Evolutionary conservation across 148 eudicot genomes (phyloP), one percentile per base, ranked within the genome.

Genomic region (Simmondsia chinensis): DNA sequence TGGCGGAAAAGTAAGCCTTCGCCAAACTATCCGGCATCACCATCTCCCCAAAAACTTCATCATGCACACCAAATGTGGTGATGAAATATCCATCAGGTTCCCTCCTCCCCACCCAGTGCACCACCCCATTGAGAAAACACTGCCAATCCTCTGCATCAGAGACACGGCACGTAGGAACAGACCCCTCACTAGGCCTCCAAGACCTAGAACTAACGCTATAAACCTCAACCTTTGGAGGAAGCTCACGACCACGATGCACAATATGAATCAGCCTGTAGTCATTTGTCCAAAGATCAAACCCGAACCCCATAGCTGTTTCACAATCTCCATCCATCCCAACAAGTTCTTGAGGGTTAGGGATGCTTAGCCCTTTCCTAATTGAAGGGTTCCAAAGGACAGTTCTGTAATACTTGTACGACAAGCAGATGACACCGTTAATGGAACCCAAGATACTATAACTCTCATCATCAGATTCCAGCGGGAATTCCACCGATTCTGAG

Each of bases 231-330:
- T 27, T 4, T 7, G 37, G 32, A 20, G 48, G 59, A 7, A 8
- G 1, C 5, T 0, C 6, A 2, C 0, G 3, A 7, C 7, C n/a
- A n/a, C 4, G 22, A 16, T 42, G 9, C 13, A 34, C 31, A n/a
- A 52, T 21, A 9, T 46, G 31, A 26, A 52, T 35, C 3, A 39
- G 25, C 25, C 42, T 54, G 40, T 28, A 54, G 31, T 54, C 59
- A 23, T 54, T 42, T 6, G 39, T 21, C 15, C 12, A 2, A 12
- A 35, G 14, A n/a, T 54, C 40, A 31, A 54, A 54, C 9, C 59
- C 59, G 13, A 54, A 54, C n/a, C n/a, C n/a, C n/a, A n/a, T n/a
- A 31, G 24, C n/a, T 27, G 22, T 16, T 2, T 12, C 8, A 42
- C n/a, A 54, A 0, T 4, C 9, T 6, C 49, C 49, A 14, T 20